Evolutionary conservation across 164 flowering plant species (phyloP), one percentile per base, ranked within the genome.

Genomic region (Piper longum): DNA sequence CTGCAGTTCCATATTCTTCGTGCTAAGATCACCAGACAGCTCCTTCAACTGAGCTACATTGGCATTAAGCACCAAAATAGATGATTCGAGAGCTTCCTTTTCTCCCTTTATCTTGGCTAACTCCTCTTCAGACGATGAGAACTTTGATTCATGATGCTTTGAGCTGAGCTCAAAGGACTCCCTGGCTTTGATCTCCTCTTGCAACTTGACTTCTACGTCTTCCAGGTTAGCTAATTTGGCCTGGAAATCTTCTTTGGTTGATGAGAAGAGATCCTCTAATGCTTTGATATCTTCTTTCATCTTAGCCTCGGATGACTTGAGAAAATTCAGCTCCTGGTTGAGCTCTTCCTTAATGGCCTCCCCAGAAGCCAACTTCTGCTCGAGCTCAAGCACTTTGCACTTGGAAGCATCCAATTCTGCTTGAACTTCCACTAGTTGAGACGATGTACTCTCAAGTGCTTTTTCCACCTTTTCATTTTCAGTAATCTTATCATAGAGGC

Each of bases 1-100:
- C 73, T 78, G 83, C 56, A 88, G 86, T 76, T 90, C 92, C 19
- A 76, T 68, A 61, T 74, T 85, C 71, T 84, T 86, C n/a, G 72
- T 75, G 73, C 86, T 89, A 56, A 88, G 85, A 62, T 85, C 83
- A 48, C 60, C 61, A 67, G 80, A 73, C 48, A 72, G 61, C 67
- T 85, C 88, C 71, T 80, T 79, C 77, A 73, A 59, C 62, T 71
- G 70, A 17, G 66, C 43, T 39, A 74, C 52, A 67, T 70, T 77
- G 57, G 56, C 62, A 12, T 68, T 77, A 9, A 88, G 78, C 67
- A 81, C 88, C 18, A 64, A 76, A 44, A 82, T 70, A 7, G 76
- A 72, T 42, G 74, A 83, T 74, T 83, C 85, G 16, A 85, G 80
- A 52, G 62, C 72, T 66, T 79, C 81, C 73, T 81, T 89, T 68